These are phyloP conservation scores for Solanum verrucosum DNA, from an alignment of 257 asterid species.

Conservation along the genomic window DNA sequence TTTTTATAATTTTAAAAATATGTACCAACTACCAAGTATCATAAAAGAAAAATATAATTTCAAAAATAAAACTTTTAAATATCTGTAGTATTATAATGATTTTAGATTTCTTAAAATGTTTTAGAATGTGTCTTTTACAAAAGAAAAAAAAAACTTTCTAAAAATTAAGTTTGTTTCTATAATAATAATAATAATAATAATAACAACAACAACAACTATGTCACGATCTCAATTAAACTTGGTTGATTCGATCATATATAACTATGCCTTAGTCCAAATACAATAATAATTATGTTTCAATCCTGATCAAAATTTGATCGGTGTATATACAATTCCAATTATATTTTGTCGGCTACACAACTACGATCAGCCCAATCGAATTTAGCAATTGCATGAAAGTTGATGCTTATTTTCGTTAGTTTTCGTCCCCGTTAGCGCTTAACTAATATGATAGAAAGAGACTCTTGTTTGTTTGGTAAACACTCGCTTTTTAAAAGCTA, in stretches of 20 bases:
- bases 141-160: background rate
- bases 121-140: too few species aligned
- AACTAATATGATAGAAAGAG: background rate
- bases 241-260: too few species aligned
- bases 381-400: background rate
- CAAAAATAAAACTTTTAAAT: background rate
- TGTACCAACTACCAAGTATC: background rate
- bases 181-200: too few species aligned
- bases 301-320: too few species aligned
- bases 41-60: background rate
- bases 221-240: too few species aligned
- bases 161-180: background rate
- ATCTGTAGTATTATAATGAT: background rate
- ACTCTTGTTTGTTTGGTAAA: background rate
- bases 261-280: too few species aligned
- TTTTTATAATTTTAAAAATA: background rate
- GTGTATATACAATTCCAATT: too few species aligned
- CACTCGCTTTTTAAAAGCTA: background rate
- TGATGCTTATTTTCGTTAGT: background rate
- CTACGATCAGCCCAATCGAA: background rate
- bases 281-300: too few species aligned
- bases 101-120: too few species aligned
- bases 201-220: too few species aligned
- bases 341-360: too few species aligned
- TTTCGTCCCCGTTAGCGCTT: background rate